Base-by-base conservation (phyloP, 306 rosid species). In the Rubus idaeus region DNA sequence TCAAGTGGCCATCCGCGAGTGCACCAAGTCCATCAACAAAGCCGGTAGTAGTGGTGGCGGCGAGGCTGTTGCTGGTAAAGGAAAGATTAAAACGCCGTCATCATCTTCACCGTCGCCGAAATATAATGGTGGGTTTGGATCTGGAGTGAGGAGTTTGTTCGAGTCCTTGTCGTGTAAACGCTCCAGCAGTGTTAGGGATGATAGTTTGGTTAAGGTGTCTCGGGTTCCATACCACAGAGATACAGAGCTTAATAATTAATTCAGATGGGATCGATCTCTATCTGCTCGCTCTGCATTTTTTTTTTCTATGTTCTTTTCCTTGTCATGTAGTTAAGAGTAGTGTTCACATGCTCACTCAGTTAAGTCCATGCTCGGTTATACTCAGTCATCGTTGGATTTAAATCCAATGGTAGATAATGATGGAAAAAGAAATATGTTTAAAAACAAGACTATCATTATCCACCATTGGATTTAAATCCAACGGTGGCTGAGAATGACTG, bases 1-100 rank as follows among this genome's bases (percentile, higher is more conserved):
- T 78, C 69, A 89, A 10, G 88, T 87, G 5, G 98, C 98, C 63
- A 85, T 82, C 62, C 82, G 71, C 76, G 91, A 88, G 87, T 93
- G 94, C 86, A 93, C 91, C 53, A 89, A 82, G 75, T 56, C 47
- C n/a, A 17, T 40, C 46, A 80, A 83, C 40, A 30, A 26, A 6
- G 21, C 12, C 9, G 21, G 26, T 4, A 10, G 60, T 10, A 53
- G n/a, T 9, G 14, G 5, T 61, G 13, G 20, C 35, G 46, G 42
- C 35, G 35, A 30, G n/a, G 68, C 14, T 63, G 68, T 16, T 37
- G 70, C 20, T 5, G 61, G 61, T 57, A 75, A n/a, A 50, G 77
- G 56, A 16, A 84, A 26, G 49, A 73, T 53, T 8, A 83, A 83
- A 49, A 71, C 81, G 42, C 3, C 35, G 39, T 68, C 50, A 16